These are phyloP conservation scores for Magnolia sinica DNA, from an alignment of 164 flowering plant species.

Conservation along the genomic window DNA sequence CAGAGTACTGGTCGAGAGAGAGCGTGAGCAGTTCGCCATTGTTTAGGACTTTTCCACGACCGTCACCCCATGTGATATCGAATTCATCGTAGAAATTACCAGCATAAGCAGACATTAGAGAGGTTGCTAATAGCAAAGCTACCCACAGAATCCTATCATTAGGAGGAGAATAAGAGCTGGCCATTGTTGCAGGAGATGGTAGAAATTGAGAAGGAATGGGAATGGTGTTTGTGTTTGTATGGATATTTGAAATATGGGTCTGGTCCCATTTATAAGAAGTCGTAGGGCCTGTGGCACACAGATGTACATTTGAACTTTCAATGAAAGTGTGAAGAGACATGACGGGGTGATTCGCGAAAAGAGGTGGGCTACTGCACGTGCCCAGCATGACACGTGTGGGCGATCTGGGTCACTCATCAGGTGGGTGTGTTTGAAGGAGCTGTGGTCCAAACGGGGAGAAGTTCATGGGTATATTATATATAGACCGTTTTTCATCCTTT, in stretches of 20 bases:
- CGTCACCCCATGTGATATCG: slow-evolving; percentile 13
- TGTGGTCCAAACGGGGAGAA: too few species aligned
- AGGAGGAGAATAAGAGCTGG: not conserved
- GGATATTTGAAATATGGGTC: not conserved
- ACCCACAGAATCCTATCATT: not conserved
- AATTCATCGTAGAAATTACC: slow-evolving; percentile 7
- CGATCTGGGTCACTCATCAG: too few species aligned
- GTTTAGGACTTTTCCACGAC: slow-evolving; percentile 4
- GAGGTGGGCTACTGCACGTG: too few species aligned
- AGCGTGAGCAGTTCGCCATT: slow-evolving; percentile 23
- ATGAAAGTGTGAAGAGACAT: not conserved
- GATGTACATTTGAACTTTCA: not conserved
- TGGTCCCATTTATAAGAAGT: not conserved
- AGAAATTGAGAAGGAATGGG: not conserved
- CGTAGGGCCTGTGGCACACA: not conserved
- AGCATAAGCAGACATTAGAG: not conserved
- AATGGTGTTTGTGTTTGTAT: not conserved
- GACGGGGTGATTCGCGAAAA: not conserved
- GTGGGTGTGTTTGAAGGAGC: too few species aligned
- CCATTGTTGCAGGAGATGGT: not conserved
- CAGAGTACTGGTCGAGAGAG: slow-evolving; percentile 30
- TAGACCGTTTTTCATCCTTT: too few species aligned
- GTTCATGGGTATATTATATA: too few species aligned
- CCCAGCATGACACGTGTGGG: too few species aligned
- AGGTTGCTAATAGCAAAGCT: not conserved